These are phyloP conservation scores for Tricladium varicosporioides DNA, from an alignment of 2,329 filamentous ascomycete genomes.

Conservation along the genomic window DNA sequence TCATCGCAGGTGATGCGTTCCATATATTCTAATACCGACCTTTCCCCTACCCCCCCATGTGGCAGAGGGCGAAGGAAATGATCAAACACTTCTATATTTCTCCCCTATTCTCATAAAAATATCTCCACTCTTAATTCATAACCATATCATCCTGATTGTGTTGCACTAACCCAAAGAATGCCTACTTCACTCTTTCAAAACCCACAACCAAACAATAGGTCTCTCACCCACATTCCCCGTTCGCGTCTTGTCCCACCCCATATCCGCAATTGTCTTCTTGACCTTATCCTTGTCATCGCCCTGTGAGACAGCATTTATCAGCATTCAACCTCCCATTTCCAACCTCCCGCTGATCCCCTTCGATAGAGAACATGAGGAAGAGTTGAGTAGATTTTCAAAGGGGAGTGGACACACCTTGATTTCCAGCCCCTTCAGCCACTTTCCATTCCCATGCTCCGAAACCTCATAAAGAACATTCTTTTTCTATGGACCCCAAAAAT, in stretches of 20 bases:
- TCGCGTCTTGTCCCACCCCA: conserved; percentile 57
- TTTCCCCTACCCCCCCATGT: too few relatives aligned
- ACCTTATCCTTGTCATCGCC: conserved; percentile 50
- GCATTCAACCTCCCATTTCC: not conserved
- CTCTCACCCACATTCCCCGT: conserved; percentile 47
- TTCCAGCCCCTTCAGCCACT: conserved; percentile 56
- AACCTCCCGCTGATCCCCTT: too few relatives aligned
- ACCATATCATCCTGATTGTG: too few relatives aligned
- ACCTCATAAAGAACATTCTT: conserved; percentile 60
- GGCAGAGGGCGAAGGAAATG: too few relatives aligned
- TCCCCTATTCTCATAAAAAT: too few relatives aligned
- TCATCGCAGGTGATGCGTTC: too few relatives aligned
- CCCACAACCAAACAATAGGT: conserved; percentile 59
- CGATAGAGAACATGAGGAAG: too few relatives aligned
- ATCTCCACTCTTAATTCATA: too few relatives aligned
- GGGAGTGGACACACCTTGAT: conserved; percentile 30
- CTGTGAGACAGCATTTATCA: conserved; percentile 5
- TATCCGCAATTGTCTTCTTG: conserved; percentile 49
- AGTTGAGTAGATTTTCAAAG: not conserved
- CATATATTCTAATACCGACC: too few relatives aligned
- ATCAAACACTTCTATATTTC: too few relatives aligned
- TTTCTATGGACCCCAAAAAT: conserved; percentile 25
- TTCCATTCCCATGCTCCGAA: conserved; percentile 51
- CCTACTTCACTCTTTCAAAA: conserved; percentile 50
- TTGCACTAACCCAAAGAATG: too few relatives aligned